Percentiles rank a stretch among this genome's conserved stretches.
These are phyloP conservation scores for Uncinocarpus reesii DNA, from an alignment of 2,329 filamentous ascomycete species.

Conservation along the genomic window DNA sequence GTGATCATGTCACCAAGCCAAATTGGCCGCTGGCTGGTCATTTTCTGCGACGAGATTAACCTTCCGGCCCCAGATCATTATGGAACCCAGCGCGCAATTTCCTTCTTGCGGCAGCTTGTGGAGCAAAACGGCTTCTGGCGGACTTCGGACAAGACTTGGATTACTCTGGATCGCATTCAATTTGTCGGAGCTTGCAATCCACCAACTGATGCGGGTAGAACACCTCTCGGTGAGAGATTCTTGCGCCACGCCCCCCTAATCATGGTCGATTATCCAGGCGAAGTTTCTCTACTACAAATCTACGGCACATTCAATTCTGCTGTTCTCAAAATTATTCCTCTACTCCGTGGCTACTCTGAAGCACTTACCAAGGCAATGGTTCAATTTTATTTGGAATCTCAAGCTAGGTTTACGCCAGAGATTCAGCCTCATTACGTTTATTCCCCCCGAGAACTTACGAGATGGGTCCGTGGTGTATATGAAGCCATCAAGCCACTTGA, in stretches of 20 bases:
- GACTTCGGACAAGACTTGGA: slow-evolving; percentile 94
- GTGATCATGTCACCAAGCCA: slow-evolving; percentile 92
- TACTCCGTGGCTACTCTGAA: slow-evolving; percentile 89
- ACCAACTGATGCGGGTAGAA: slow-evolving; percentile 92
- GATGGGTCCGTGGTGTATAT: slow-evolving; percentile 96
- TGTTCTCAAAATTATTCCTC: slow-evolving; percentile 90
- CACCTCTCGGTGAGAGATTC: slow-evolving; percentile 85
- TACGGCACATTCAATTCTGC: slow-evolving; percentile 97
- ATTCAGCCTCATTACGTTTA: slow-evolving; percentile 99
- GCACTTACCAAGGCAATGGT: slow-evolving; percentile 96
- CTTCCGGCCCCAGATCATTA: slow-evolving; percentile 96
- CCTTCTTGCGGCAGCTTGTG: slow-evolving; percentile 91
- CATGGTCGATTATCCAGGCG: slow-evolving; percentile 98
- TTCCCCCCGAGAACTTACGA: slow-evolving; percentile 92
- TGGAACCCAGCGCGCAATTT: slow-evolving; percentile 92
- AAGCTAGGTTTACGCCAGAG: slow-evolving; percentile 85
- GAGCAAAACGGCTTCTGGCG: slow-evolving; percentile 99
- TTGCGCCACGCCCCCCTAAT: slow-evolving; percentile 93
- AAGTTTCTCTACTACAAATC: slow-evolving; percentile 88
- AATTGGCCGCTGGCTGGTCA: slow-evolving; percentile 92
- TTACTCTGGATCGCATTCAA: slow-evolving; percentile 92
- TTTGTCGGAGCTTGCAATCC: slow-evolving; percentile 99
- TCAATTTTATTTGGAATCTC: slow-evolving; percentile 86
- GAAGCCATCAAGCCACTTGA: slow-evolving; percentile 92
- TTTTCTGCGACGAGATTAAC: slow-evolving; percentile 99